A percentile compares a stretch with the other conserved stretches of the same genome.
phyloP scores from a whole-genome alignment of 2,329 filamentous ascomycete genomes.

The Fusarium brachygibbosum region DNA sequence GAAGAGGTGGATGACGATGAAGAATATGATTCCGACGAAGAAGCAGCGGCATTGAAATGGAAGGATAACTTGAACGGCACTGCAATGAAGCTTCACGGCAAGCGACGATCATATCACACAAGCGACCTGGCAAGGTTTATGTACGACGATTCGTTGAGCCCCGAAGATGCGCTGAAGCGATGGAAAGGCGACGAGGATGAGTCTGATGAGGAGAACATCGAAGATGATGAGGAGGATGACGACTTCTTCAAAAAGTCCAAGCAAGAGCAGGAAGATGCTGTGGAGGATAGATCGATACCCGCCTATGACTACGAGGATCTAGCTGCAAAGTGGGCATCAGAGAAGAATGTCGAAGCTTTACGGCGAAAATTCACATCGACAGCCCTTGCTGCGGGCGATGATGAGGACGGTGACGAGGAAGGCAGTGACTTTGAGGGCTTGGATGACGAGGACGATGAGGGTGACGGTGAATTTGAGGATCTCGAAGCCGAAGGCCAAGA shows the following conservation, averaged over 20 bases:
- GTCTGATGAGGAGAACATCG: conserved; percentile 70
- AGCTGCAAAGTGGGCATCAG: conserved; percentile 86
- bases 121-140: conserved; percentile 87
- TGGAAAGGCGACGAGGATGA: conserved; percentile 80
- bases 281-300: conserved; percentile 86
- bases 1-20: conserved; percentile 63
- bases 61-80: conserved; percentile 87
- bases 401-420: conserved; percentile 53
- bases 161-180: conserved; percentile 79
- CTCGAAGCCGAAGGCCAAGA: conserved; percentile 78
- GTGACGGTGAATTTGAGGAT: conserved; percentile 70
- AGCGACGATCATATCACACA: conserved; percentile 79
- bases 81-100: conserved; percentile 78
- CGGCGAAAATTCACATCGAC: conserved; percentile 81
- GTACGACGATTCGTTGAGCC: conserved; percentile 85
- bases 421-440: conserved; percentile 68
- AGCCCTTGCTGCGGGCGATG: conserved; percentile 61
- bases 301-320: conserved; percentile 83
- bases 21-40: conserved; percentile 72
- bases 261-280: conserved; percentile 75
- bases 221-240: conserved; percentile 69
- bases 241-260: conserved; percentile 76
- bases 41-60: conserved; percentile 83
- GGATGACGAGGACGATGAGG: conserved; percentile 65
- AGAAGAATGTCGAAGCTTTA: conserved; percentile 81